Evolutionary conservation across 495 filamentous ascomycete species (phyloP).

Genomic region (Podospora pseudopauciseta): DNA sequence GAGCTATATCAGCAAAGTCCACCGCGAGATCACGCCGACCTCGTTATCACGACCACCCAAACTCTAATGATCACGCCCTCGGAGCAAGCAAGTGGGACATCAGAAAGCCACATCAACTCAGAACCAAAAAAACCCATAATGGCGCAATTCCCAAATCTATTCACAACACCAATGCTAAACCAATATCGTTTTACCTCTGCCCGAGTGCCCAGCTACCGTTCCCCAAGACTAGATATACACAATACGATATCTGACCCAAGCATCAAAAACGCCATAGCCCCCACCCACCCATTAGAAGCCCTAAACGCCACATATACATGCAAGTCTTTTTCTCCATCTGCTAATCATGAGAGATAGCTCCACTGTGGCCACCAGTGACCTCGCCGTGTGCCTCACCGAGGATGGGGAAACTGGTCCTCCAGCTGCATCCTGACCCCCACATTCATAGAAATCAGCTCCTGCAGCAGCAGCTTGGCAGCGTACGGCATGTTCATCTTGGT

Average conservation of each 20-base stretch:
- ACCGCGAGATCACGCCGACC: too few relatives aligned
- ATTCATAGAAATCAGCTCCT: slow-evolving; percentile 98
- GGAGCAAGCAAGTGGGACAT: too few relatives aligned
- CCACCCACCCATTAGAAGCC: background rate
- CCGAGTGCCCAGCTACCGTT: background rate
- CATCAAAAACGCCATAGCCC: background rate
- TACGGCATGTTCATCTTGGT: slow-evolving; percentile 97
- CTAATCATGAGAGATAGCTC: background rate
- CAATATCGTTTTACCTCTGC: background rate
- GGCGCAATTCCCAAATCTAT: background rate
- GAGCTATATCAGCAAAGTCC: too few relatives aligned
- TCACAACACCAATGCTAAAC: background rate
- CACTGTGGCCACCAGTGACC: background rate
- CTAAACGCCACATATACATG: background rate
- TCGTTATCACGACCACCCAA: too few relatives aligned
- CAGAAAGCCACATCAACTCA: background rate
- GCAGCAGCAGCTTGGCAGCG: slow-evolving; percentile 92
- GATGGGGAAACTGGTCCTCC: slow-evolving; percentile 83
- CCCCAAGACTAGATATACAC: background rate
- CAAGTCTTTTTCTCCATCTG: background rate
- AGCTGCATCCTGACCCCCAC: slow-evolving; percentile 80
- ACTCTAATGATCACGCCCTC: background rate
- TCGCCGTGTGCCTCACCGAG: slow-evolving; percentile 17
- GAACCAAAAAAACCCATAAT: background rate
- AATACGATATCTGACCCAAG: slow-evolving; percentile 17